Percentiles rank a stretch among this genome's conserved stretches.
These are phyloP conservation scores for Scutellaria minor DNA, from an alignment of 257 asterid species.

Conservation along the genomic window DNA sequence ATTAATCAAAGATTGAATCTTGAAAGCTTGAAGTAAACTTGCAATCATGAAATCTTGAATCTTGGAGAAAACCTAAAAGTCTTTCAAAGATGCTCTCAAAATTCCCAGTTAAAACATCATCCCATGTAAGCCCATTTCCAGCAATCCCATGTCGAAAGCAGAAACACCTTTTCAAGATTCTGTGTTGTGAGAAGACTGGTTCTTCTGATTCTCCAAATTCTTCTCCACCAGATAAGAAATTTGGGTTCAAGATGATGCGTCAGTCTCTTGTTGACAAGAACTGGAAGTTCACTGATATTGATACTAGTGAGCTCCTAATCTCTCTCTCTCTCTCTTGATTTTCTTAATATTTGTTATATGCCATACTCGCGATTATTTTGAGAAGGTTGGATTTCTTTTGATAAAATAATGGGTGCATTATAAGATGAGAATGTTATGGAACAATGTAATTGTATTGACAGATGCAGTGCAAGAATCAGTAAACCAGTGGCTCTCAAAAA, in stretches of 20 bases:
- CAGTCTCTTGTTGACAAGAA: conserved; percentile 59
- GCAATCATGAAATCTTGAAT: conserved; percentile 36
- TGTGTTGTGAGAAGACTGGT: conserved; percentile 58
- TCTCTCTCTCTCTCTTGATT: not conserved
- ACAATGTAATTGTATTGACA: conserved; percentile 40
- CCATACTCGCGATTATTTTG: not conserved
- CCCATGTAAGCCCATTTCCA: conserved; percentile 40
- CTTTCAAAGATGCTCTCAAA: conserved; percentile 53
- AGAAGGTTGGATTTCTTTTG: too few relatives aligned
- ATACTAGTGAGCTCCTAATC: conserved; percentile 57
- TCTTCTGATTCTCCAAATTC: conserved; percentile 55
- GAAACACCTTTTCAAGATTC: conserved; percentile 48
- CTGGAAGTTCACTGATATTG: conserved; percentile 75
- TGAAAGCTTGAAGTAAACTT: not conserved
- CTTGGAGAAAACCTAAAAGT: not conserved
- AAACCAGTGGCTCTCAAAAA: conserved; percentile 77
- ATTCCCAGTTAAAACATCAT: conserved; percentile 45
- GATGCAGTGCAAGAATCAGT: conserved; percentile 82
- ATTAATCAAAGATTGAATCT: conserved; percentile 10
- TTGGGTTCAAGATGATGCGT: conserved; percentile 61
- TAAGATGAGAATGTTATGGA: not conserved
- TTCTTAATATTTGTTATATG: not conserved
- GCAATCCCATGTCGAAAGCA: conserved; percentile 38
- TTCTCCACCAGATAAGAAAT: conserved; percentile 44
- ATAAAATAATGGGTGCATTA: too few relatives aligned